These are phyloP conservation scores for Aspergillus baeticus DNA, from an alignment of 495 filamentous ascomycete species.

Conservation along the genomic window DNA sequence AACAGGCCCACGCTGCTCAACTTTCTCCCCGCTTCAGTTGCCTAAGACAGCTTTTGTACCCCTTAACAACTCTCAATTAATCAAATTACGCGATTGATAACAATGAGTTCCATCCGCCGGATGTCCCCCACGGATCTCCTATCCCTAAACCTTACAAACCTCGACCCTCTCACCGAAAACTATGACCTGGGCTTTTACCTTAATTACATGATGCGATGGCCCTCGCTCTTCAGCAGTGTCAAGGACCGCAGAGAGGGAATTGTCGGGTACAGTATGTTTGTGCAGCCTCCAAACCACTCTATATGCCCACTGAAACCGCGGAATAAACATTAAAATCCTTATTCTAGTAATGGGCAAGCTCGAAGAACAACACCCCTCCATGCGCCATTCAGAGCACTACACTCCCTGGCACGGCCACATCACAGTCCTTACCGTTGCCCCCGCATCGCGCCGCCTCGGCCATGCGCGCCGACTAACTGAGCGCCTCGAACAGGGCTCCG, in stretches of 20 bases:
- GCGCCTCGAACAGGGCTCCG: conserved; percentile 74
- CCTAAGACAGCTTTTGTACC: too few relatives aligned
- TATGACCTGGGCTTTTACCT: conserved; percentile 95
- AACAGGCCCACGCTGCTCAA: not conserved
- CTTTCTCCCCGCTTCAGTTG: conserved; percentile 8
- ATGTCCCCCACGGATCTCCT: conserved; percentile 74
- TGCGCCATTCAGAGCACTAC: conserved; percentile 75
- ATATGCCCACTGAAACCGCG: not conserved
- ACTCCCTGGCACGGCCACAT: conserved; percentile 98
- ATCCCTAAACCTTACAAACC: conserved; percentile 78
- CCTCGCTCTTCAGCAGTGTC: conserved; percentile 83
- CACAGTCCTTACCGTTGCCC: conserved; percentile 90
- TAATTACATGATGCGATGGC: conserved; percentile 93
- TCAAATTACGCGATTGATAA: conserved; percentile 3
- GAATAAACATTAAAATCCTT: not conserved
- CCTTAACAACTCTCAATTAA: too few relatives aligned
- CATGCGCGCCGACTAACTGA: conserved; percentile 77
- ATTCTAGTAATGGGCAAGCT: conserved; percentile 90
- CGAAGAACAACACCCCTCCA: conserved; percentile 76
- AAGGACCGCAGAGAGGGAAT: conserved; percentile 79
- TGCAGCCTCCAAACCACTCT: not conserved
- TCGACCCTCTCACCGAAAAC: conserved; percentile 93
- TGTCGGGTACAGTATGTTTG: conserved; percentile 80
- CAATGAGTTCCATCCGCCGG: conserved; percentile 68
- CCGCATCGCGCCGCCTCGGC: conserved; percentile 78